Conservation (phyloP, 2,329 filamentous ascomycete genomes). For the Paramyrothecium sp. region DNA sequence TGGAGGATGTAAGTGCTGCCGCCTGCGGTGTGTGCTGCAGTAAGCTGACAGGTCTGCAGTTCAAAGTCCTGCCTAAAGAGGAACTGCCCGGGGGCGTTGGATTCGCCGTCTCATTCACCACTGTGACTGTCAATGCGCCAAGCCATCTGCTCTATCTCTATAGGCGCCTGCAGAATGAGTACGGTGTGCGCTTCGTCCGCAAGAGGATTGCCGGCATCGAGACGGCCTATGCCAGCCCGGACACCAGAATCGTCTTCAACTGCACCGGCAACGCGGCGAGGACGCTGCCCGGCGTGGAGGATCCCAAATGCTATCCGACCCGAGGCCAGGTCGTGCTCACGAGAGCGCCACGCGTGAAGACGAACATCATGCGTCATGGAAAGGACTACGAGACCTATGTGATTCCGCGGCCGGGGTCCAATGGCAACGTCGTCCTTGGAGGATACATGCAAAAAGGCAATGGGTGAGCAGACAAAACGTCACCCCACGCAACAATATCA, state of each 20-base stretch:
- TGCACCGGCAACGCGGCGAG: slow-evolving; percentile 32
- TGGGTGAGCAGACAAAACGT: slow-evolving; percentile 16
- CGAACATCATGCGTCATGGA: slow-evolving; percentile 37
- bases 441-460: slow-evolving; percentile 37
- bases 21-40: too few relatives aligned
- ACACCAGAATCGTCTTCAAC: slow-evolving; percentile 31
- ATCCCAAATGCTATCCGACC: slow-evolving; percentile 37
- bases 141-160: slow-evolving; percentile 32
- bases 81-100: slow-evolving; percentile 28
- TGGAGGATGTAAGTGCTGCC: slow-evolving; percentile 32
- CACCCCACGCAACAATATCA: not conserved
- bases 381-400: slow-evolving; percentile 38
- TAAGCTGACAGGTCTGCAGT: slow-evolving; percentile 17
- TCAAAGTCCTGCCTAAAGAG: slow-evolving; percentile 21
- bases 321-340: slow-evolving; percentile 36
- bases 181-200: slow-evolving; percentile 30
- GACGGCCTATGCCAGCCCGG: slow-evolving; percentile 19
- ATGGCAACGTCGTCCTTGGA: slow-evolving; percentile 31
- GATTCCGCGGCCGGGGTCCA: slow-evolving; percentile 34
- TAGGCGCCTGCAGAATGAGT: slow-evolving; percentile 17
- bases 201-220: slow-evolving; percentile 23
- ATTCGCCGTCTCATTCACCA: slow-evolving; percentile 34
- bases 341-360: slow-evolving; percentile 27
- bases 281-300: slow-evolving; percentile 31
- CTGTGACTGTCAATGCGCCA: slow-evolving; percentile 34